Evolutionary conservation across 257 asterid genomes (phyloP).

Genomic region (Capsicum chinense): DNA sequence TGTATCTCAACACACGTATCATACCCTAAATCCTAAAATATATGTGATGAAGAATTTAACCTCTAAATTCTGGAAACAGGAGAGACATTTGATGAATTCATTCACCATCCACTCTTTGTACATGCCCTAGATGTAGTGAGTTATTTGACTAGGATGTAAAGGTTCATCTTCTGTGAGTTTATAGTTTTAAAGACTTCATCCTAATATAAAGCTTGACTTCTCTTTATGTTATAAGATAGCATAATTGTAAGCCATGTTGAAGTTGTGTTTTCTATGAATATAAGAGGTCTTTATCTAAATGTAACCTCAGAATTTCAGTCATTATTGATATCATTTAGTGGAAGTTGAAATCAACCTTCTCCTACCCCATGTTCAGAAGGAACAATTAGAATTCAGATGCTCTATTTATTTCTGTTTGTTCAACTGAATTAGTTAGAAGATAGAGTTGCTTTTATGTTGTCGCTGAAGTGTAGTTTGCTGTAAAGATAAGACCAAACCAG

Average conservation of each 20-base stretch:
- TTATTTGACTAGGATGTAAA: too few relatives aligned
- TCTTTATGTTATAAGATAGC: slow-evolving; percentile 2
- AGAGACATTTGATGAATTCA: too few relatives aligned
- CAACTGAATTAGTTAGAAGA: not conserved
- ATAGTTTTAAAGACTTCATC: not conserved
- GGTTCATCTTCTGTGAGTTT: too few relatives aligned
- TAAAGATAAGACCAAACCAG: too few relatives aligned
- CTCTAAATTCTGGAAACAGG: too few relatives aligned
- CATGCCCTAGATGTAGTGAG: too few relatives aligned
- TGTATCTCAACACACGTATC: too few relatives aligned
- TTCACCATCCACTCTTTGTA: too few relatives aligned
- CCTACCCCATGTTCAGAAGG: not conserved
- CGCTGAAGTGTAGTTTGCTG: too few relatives aligned
- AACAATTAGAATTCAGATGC: not conserved
- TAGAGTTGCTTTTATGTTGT: too few relatives aligned
- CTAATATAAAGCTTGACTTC: not conserved
- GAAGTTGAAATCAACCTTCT: slow-evolving; percentile 2
- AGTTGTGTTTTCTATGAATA: not conserved
- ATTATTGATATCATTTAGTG: not conserved
- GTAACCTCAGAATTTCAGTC: not conserved
- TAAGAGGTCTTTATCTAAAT: not conserved
- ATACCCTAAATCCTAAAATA: too few relatives aligned
- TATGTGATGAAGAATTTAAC: too few relatives aligned
- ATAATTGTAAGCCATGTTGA: not conserved
- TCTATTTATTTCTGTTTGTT: not conserved